These are phyloP conservation scores for Rhodomyrtus psidioides DNA, from an alignment of 441 rosid species.

Conservation along the genomic window DNA sequence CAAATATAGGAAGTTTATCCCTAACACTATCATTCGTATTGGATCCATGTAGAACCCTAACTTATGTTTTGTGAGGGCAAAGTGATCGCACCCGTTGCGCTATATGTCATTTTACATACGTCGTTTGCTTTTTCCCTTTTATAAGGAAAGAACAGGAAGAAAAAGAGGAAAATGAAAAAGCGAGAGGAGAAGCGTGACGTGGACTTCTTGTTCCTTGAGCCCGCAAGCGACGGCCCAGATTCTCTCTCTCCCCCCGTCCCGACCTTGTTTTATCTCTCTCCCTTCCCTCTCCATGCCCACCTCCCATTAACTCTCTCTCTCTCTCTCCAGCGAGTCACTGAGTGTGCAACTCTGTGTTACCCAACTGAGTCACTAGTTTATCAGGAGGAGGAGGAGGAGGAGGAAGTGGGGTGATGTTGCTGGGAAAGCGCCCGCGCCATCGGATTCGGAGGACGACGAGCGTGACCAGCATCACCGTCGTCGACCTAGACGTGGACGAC, in stretches of 20 bases:
- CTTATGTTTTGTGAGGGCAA: background rate
- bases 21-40: background rate
- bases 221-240: conserved; percentile 60
- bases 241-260: conserved; percentile 11
- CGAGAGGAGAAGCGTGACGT: conserved; percentile 14
- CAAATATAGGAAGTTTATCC: background rate
- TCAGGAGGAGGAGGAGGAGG: background rate
- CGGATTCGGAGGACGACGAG: conserved; percentile 69
- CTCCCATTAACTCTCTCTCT: background rate
- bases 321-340: background rate
- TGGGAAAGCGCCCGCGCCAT: conserved; percentile 61
- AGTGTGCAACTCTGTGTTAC: background rate
- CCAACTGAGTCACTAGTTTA: background rate
- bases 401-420: conserved; percentile 28
- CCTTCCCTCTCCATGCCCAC: background rate
- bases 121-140: background rate
- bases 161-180: background rate
- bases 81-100: background rate
- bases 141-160: background rate
- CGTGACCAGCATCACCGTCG: conserved; percentile 50
- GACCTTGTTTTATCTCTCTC: background rate
- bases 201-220: conserved; percentile 20
- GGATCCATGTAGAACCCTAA: background rate
- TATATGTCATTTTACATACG: background rate
- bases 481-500: background rate